Percentiles rank a stretch among this genome's conserved stretches.
Conservation (phyloP, 176 grass and related monocot genomes). For the Olyra latifolia region DNA sequence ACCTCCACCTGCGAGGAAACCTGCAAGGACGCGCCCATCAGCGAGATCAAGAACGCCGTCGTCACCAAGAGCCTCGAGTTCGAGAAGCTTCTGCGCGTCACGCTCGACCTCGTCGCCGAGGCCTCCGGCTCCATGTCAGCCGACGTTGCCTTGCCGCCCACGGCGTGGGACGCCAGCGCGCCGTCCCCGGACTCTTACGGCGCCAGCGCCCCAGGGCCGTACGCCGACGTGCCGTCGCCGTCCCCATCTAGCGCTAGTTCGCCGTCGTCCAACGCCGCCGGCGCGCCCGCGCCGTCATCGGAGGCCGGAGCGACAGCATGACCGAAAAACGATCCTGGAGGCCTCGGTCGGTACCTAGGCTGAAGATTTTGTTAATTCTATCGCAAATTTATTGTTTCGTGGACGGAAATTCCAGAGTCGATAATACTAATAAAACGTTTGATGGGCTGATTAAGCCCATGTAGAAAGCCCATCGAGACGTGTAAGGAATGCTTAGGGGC, state of each 20-base stretch:
- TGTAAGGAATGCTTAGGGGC: not conserved
- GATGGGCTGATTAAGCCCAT: not conserved
- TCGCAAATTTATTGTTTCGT: not conserved
- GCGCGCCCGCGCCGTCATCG: not conserved
- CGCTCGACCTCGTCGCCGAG: conserved; percentile 45
- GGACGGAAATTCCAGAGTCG: not conserved
- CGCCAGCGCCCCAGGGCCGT: not conserved
- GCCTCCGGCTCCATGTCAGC: conserved; percentile 14
- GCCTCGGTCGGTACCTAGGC: not conserved
- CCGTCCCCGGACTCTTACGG: conserved; percentile 10
- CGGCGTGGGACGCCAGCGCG: not conserved
- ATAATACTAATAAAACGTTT: not conserved
- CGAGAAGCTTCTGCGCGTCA: conserved; percentile 54
- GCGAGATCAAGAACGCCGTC: conserved; percentile 40
- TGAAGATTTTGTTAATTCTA: not conserved
- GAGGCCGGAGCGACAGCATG: not conserved
- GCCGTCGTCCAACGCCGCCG: not conserved
- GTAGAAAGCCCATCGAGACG: not conserved
- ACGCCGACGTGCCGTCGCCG: not conserved
- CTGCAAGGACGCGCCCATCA: conserved; percentile 40
- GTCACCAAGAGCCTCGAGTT: conserved; percentile 53
- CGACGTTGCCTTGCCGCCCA: conserved; percentile 11
- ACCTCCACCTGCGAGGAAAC: conserved; percentile 40
- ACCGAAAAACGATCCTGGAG: not conserved
- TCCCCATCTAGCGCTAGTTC: not conserved